Percentiles rank a stretch among this genome's conserved stretches.
Conservation (phyloP, 2,329 filamentous ascomycete species). For the Exophiala aquamarina region DNA sequence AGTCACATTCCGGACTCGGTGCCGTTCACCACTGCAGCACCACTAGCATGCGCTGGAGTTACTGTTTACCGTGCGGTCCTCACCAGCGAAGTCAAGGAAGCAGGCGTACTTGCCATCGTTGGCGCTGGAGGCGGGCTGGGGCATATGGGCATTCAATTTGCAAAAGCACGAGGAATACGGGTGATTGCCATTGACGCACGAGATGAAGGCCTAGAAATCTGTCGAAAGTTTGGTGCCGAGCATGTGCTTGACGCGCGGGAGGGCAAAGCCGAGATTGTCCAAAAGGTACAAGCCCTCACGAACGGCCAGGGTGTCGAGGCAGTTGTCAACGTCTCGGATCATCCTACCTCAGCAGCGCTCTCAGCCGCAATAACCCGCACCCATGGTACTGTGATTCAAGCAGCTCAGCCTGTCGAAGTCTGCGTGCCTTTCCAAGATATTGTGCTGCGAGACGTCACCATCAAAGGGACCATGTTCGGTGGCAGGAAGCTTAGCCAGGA, state of each 20-base stretch:
- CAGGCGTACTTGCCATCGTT: conserved; percentile 45
- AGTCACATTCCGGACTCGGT: conserved; percentile 51
- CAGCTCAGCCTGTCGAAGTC: conserved; percentile 50
- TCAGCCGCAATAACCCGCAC: conserved; percentile 58
- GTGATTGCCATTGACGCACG: conserved; percentile 58
- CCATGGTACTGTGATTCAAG: conserved; percentile 59
- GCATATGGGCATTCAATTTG: conserved; percentile 55
- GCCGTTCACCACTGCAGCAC: conserved; percentile 53
- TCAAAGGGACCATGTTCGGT: conserved; percentile 49
- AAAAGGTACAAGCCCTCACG: conserved; percentile 49
- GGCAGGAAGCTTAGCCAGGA: conserved; percentile 44
- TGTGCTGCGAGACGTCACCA: conserved; percentile 54
- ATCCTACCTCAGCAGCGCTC: conserved; percentile 47
- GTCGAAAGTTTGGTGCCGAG: conserved; percentile 50
- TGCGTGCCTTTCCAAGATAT: conserved; percentile 46
- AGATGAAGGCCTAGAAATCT: conserved; percentile 53
- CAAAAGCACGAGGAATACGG: conserved; percentile 51
- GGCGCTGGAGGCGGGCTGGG: conserved; percentile 55
- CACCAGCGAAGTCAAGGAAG: conserved; percentile 38
- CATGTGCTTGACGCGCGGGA: conserved; percentile 53
- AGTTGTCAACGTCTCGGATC: conserved; percentile 55
- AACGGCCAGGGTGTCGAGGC: conserved; percentile 52
- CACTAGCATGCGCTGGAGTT: conserved; percentile 57
- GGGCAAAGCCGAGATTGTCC: conserved; percentile 49
- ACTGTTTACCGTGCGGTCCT: conserved; percentile 52